These are phyloP conservation scores for Camelina sativa DNA, from an alignment of 345 rosid genomes.

Conservation along the genomic window DNA sequence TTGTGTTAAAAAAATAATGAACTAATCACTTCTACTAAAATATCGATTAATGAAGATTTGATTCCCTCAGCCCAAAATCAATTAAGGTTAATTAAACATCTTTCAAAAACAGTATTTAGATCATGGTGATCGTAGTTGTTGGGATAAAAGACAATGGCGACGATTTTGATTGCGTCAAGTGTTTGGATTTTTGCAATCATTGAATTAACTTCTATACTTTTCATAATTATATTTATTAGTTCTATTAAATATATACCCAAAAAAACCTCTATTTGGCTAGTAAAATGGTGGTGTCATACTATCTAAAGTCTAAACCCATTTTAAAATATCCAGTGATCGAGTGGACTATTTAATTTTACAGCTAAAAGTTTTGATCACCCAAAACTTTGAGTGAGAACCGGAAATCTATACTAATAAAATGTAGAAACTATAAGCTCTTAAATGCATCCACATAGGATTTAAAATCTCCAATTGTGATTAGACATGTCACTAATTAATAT, in stretches of 20 bases:
- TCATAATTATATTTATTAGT: neutral
- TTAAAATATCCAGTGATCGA: too few species aligned
- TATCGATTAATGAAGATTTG: constrained; percentile 8
- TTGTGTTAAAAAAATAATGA: neutral
- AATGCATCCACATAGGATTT: too few species aligned
- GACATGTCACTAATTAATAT: too few species aligned
- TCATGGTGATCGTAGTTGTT: constrained; percentile 42
- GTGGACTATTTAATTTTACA: too few species aligned
- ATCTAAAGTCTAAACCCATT: too few species aligned
- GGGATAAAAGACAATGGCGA: constrained; percentile 41
- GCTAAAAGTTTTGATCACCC: too few species aligned
- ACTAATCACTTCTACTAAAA: constrained; percentile 17
- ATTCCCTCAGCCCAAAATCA: constrained; percentile 23
- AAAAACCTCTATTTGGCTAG: too few species aligned
- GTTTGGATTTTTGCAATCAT: constrained; percentile 44
- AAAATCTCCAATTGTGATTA: too few species aligned
- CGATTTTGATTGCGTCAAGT: constrained; percentile 41
- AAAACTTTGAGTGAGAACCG: constrained; percentile 16
- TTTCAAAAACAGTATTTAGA: constrained; percentile 25
- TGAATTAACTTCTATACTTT: constrained; percentile 10
- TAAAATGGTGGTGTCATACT: too few species aligned
- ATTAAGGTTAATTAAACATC: neutral
- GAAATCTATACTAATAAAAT: constrained; percentile 41
- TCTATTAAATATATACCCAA: neutral
- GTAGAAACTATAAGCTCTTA: too few species aligned